Conservation (phyloP, 176 grass and related monocot species). For the Musa itinerans region DNA sequence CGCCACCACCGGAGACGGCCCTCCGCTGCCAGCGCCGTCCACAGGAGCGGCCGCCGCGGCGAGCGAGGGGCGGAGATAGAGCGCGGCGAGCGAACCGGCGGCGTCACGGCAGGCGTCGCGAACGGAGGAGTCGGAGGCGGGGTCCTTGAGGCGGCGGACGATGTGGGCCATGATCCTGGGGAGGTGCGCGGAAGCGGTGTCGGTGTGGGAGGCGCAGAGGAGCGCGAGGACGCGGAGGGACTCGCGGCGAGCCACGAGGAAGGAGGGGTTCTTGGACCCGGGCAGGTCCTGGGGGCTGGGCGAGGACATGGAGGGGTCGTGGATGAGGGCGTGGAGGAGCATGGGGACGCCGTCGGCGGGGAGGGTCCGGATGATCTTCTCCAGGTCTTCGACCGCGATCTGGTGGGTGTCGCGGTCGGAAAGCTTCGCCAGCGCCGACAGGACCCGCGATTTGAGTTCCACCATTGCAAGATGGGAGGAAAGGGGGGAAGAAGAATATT, state of each 20-base stretch:
- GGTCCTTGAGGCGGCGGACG: conserved; percentile 67
- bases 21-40: neutral
- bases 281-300: conserved; percentile 24
- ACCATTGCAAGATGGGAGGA: conserved; percentile 62
- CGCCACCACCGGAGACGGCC: conserved; percentile 29
- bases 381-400: conserved; percentile 81
- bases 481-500: conserved; percentile 8
- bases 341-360: conserved; percentile 72
- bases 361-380: conserved; percentile 64
- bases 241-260: conserved; percentile 40
- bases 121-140: conserved; percentile 62
- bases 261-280: conserved; percentile 16
- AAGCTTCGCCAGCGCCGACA: conserved; percentile 68
- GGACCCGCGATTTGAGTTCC: conserved; percentile 82
- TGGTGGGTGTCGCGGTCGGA: conserved; percentile 95
- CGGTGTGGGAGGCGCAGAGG: conserved; percentile 57
- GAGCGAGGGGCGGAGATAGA: conserved; percentile 50
- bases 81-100: conserved; percentile 44
- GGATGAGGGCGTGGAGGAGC: conserved; percentile 60
- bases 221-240: conserved; percentile 52
- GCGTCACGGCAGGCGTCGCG: conserved; percentile 71
- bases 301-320: conserved; percentile 35
- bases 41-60: neutral
- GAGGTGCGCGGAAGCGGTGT: conserved; percentile 47
- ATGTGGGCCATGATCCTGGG: conserved; percentile 71